A percentile compares a stretch with the other conserved stretches of the same genome.
Conservation (phyloP, 2,329 filamentous ascomycete genomes). For the Colletotrichum tabaci region DNA sequence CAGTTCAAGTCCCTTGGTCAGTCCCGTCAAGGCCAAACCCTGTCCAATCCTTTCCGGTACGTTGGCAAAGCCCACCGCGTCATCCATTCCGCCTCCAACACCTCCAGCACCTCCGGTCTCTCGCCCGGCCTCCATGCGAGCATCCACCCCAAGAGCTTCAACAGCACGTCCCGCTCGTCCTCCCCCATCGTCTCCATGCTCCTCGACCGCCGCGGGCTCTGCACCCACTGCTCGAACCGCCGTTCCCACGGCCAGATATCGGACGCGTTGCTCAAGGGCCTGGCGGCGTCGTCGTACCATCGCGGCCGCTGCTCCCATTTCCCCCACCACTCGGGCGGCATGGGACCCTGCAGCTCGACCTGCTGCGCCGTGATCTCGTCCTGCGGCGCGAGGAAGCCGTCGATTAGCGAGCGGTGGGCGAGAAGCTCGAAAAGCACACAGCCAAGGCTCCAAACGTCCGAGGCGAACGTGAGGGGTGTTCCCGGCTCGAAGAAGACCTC, state of each 20-base stretch:
- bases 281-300: conserved; percentile 39
- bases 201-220: conserved; percentile 35
- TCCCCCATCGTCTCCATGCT: conserved; percentile 33
- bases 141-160: conserved; percentile 45
- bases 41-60: conserved; percentile 8
- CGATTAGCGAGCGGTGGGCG: conserved; percentile 48
- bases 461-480: conserved; percentile 49
- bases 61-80: conserved; percentile 42
- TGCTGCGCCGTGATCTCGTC: conserved; percentile 51
- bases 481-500: conserved; percentile 54
- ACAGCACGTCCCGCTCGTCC: conserved; percentile 40
- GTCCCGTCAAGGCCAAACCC: too few species aligned
- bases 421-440: conserved; percentile 50
- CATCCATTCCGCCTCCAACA: conserved; percentile 40
- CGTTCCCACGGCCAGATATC: conserved; percentile 43
- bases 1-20: too few species aligned
- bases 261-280: conserved; percentile 27
- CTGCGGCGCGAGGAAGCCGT: conserved; percentile 47
- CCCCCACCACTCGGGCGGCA: conserved; percentile 50
- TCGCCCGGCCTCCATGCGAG: conserved; percentile 43
- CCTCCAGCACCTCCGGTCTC: conserved; percentile 37
- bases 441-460: conserved; percentile 52
- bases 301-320: conserved; percentile 45
- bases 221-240: conserved; percentile 44
- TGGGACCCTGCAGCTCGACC: conserved; percentile 49